Base-by-base conservation (phyloP, 768 basidiomycete genomes). In the Lactarius sp. region DNA sequence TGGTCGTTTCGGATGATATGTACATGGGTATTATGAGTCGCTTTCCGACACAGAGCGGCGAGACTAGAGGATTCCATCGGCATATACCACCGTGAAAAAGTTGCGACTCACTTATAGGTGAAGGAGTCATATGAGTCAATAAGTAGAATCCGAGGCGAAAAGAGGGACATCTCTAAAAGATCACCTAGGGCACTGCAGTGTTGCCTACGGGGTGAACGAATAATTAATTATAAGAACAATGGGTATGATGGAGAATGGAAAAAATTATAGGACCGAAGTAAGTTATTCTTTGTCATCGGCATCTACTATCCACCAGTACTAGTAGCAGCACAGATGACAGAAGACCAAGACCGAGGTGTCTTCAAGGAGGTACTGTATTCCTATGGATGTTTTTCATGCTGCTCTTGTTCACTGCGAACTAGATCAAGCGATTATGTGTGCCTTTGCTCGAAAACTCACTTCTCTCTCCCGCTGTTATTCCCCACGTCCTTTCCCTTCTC, bases 121-220 rank as follows among this genome's bases (percentile, higher is more conserved):
- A 92, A 93, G 2, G 90, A 92, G 73, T 92, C 91, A 68, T 92
- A 91, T 0, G 90, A 92, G 71, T 92, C 91, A 36, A 92, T 79
- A 52, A 93, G 77, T 36, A 92, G 78, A 52, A 93, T 77, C 57
- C 82, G 78, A 51, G 84, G 83, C 18, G 67, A 60, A 18, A 56
- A 69, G 44, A 64, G 49, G 46, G 69, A 64, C 74, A 77, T 75
- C 59, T 64, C 53, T 34, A 63, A 52, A 64, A 60, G 10, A 50
- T 41, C 22, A 52, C 46, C 36, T 8, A 46, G 18, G 12, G 22
- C 12, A n/a, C n/a, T n/a, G n/a, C n/a, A 16, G 42, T 36, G 56
- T 27, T 13, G 31, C 47, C 27, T 46, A 18, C n/a, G 3, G 56
- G 4, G 27, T 34, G 36, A 55, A 16, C 13, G 27, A 44, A 44